Conservation (phyloP, 768 basidiomycete species). For the Leccinum imitatum region DNA sequence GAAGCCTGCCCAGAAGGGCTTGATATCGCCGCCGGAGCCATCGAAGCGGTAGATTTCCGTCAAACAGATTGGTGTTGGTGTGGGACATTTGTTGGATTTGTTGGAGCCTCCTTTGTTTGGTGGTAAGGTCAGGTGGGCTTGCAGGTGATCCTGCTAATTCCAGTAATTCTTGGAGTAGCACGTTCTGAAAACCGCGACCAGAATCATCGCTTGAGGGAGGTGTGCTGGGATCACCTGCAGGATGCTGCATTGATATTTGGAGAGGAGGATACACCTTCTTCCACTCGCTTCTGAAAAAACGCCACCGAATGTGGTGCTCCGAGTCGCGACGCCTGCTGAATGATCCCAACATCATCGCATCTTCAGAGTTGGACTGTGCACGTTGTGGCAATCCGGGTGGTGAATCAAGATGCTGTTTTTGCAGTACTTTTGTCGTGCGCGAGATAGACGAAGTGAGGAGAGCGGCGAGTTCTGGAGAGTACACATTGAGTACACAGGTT, state of each 20-base stretch:
- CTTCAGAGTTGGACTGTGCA: conserved; percentile 55
- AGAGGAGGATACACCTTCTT: conserved; percentile 62
- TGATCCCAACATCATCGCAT: conserved; percentile 58
- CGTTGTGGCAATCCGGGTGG: conserved; percentile 61
- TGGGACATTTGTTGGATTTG: background rate
- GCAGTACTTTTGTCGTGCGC: conserved; percentile 46
- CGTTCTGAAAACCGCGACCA: conserved; percentile 43
- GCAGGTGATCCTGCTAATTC: conserved; percentile 39
- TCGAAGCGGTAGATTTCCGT: conserved; percentile 20
- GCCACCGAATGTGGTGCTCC: conserved; percentile 72
- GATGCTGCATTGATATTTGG: conserved; percentile 38
- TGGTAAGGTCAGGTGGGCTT: conserved; percentile 30
- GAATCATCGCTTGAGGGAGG: conserved; percentile 10
- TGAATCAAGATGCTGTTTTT: conserved; percentile 36
- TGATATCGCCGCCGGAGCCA: conserved; percentile 54
- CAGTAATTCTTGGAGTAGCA: conserved; percentile 45
- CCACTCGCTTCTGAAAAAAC: conserved; percentile 55
- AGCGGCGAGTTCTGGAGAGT: conserved; percentile 59
- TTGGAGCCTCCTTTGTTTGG: conserved; percentile 20
- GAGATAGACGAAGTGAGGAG: conserved; percentile 57
- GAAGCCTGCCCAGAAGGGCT: conserved; percentile 57
- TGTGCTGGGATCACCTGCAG: conserved; percentile 4
- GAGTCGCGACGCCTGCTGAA: conserved; percentile 73
- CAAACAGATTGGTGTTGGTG: conserved; percentile 15
- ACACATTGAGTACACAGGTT: conserved; percentile 29